These are phyloP conservation scores for Phylloboletellus chloephorus DNA, from an alignment of 1,284 basidiomycete species.

Conservation along the genomic window DNA sequence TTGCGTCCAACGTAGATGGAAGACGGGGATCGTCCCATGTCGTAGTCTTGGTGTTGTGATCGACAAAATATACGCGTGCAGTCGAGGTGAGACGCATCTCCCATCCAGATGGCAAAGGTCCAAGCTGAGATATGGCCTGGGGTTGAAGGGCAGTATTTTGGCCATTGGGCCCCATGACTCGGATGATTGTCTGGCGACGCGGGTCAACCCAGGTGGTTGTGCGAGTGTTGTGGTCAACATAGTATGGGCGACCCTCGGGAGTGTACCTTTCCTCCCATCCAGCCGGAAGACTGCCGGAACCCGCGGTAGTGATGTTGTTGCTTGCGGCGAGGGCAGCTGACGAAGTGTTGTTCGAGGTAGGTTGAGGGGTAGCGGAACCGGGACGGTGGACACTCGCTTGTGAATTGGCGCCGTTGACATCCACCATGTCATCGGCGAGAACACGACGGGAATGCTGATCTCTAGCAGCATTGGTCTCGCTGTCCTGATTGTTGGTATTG, in stretches of 20 bases:
- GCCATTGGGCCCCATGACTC: conserved; percentile 85
- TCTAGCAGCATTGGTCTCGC: conserved; percentile 64
- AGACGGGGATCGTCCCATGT: conserved; percentile 95
- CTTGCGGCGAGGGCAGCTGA: conserved; percentile 44
- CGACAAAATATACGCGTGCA: conserved; percentile 93
- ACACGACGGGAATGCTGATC: conserved; percentile 75
- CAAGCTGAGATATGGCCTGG: conserved; percentile 86
- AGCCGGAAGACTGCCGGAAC: conserved; percentile 77
- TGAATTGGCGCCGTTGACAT: conserved; percentile 38
- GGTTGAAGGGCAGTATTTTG: conserved; percentile 79
- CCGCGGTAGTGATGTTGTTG: conserved; percentile 65
- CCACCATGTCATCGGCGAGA: conserved; percentile 76
- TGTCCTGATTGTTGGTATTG: conserved; percentile 51
- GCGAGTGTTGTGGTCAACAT: conserved; percentile 91
- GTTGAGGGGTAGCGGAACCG: conserved; percentile 31
- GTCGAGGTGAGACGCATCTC: conserved; percentile 96
- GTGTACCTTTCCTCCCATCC: conserved; percentile 97
- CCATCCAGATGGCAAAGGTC: conserved; percentile 91
- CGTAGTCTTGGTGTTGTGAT: conserved; percentile 96
- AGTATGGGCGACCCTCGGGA: conserved; percentile 90
- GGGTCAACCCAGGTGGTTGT: conserved; percentile 97
- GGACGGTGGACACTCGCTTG: conserved; percentile 33
- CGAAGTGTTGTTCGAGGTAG: conserved; percentile 29
- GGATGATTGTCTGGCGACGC: conserved; percentile 82
- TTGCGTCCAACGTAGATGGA: conserved; percentile 78